Evolutionary conservation across 495 filamentous ascomycete genomes (phyloP), one percentile per base, ranked within the genome.

Genomic region (Astrocystis sublimbata): DNA sequence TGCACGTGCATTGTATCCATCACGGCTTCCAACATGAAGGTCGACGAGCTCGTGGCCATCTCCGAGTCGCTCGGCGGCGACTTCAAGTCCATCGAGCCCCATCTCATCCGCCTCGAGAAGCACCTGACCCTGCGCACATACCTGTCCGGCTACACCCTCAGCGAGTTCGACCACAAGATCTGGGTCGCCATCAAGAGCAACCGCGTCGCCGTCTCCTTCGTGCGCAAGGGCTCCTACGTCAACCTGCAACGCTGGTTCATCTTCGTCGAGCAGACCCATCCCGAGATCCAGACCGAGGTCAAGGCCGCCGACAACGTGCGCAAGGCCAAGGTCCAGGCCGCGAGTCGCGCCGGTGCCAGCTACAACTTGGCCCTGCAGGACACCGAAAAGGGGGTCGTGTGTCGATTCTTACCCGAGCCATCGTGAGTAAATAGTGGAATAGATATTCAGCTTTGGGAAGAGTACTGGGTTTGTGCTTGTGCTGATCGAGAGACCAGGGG

Each of bases 371-470:
- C 88, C 2, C 83, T 98, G 19, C 87, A 89, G 60, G 88, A 96
- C 68, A 88, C 86, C n/a, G 91, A 91, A 33, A 90, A 94, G 72
- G 94, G 94, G 7, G 93, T 98, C 28, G 91, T 98, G 28, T 94
- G 92, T 24, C 81, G 96, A 62, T 98, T 98, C 79, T 88, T 93
- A 15, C 94, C 94, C 1, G 94, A 98, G 86, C 94, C 94, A 63
- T 97, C 93, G 85, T 90, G 77, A 79, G 86, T 78, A 55, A 50
- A n/a, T n/a, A n/a, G n/a, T n/a, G n/a, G n/a, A n/a, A n/a, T n/a
- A n/a, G n/a, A n/a, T n/a, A n/a, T n/a, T n/a, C n/a, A n/a, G n/a
- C n/a, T n/a, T n/a, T n/a, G n/a, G n/a, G n/a, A n/a, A n/a, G n/a
- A n/a, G n/a, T n/a, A n/a, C n/a, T n/a, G n/a, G n/a, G n/a, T n/a